Evolutionary conservation across 768 basidiomycete species (phyloP).

Genomic region (Tricholoma sp.): DNA sequence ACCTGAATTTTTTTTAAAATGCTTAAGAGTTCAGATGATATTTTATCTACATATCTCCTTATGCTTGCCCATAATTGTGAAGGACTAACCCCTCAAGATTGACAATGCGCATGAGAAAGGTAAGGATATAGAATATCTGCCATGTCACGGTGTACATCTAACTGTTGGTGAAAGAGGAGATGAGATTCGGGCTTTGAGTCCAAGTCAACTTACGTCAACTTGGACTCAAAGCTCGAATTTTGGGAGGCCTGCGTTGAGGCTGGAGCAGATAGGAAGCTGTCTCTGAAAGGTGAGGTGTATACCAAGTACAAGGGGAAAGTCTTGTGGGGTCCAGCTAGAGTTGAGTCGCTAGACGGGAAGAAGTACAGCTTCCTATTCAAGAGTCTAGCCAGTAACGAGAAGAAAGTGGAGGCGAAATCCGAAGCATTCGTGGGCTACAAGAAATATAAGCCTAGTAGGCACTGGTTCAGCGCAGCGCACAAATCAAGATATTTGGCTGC

Average conservation of each 20-base stretch:
- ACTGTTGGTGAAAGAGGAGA: slow-evolving; percentile 22
- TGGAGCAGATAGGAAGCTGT: background rate
- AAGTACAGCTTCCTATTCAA: background rate
- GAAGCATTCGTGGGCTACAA: background rate
- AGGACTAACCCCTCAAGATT: background rate
- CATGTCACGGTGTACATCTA: no score
- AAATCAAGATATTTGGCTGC: no score
- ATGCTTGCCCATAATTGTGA: background rate
- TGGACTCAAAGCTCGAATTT: background rate
- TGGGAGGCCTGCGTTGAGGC: no score
- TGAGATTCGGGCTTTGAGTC: no score
- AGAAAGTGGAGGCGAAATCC: background rate
- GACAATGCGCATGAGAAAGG: background rate
- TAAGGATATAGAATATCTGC: background rate
- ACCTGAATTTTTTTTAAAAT: no score
- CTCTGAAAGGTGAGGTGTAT: slow-evolving; percentile 3
- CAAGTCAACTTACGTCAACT: no score
- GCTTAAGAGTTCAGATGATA: background rate
- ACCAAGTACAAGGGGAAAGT: background rate
- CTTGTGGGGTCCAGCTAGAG: background rate
- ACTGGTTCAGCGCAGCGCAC: no score
- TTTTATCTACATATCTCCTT: background rate
- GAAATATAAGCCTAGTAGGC: background rate
- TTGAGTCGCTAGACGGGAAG: background rate
- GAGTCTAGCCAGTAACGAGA: background rate